Evolutionary conservation across 768 basidiomycete genomes (phyloP), one percentile per base, ranked within the genome.

Genomic region (Phanerochaete sordida): DNA sequence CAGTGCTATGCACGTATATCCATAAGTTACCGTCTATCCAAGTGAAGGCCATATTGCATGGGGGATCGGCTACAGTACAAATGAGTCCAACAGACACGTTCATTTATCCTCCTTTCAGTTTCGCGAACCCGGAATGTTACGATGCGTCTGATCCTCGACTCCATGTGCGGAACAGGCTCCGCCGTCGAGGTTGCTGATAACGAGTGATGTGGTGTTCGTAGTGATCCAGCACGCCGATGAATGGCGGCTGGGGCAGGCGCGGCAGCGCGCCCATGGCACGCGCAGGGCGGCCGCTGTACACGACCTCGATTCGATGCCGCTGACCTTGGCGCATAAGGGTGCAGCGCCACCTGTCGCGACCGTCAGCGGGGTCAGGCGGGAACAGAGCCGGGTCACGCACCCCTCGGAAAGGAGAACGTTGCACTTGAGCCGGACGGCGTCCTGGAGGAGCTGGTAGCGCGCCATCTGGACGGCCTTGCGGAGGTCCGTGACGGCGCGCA

Each of bases 351-450:
- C 90, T 90, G 65, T 21, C 52, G 51, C 49, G 26, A 27, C 56
- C 28, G 39, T 37, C 8, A 33, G 53, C 55, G 66, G 16, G 13
- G 8, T 30, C 11, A 52, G 9, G 33, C 15, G 46, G 23, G 4
- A 26, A 16, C 23, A 56, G 48, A 43, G 47, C 45, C n/a, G 26
- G 48, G 39, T 53, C 44, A 55, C 27, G 60, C 35, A 87, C 89
- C 90, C 86, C 74, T 93, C 91, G 9, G 78, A 69, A 30, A 91
- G 70, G 39, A 93, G 71, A 30, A 82, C 69, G 67, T 92, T 90
- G 68, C 80, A 88, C 4, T 83, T 81, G 60, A 80, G 81, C 68
- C 75, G 81, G 33, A 68, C 68, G 2, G 84, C 74, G 66, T 84
- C 84, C 62, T 81, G 74, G 58, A 89, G 64, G 23, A 93, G 74